Conservation (phyloP, 2,329 filamentous ascomycete species). For the Chaetothyriales sp. region DNA sequence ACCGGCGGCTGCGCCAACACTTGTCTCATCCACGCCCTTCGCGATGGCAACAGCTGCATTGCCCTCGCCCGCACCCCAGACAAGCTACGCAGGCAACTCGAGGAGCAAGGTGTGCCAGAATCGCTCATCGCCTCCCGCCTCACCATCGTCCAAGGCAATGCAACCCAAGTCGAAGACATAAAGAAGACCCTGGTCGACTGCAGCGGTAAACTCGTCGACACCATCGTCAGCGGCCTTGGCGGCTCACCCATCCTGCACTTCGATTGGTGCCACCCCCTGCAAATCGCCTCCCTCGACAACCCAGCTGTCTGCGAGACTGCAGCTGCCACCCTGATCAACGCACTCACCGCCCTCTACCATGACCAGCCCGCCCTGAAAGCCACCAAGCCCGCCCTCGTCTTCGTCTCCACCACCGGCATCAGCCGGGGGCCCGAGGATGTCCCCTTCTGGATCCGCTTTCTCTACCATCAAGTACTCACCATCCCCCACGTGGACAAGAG, state of each 20-base stretch:
- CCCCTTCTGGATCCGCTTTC: conserved; percentile 21
- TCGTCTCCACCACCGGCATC: conserved; percentile 25
- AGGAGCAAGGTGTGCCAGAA: conserved; percentile 26
- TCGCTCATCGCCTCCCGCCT: conserved; percentile 27
- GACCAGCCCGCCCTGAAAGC: conserved; percentile 2
- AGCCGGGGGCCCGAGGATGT: conserved; percentile 17
- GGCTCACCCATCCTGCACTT: conserved; percentile 15
- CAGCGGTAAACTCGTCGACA: conserved; percentile 23
- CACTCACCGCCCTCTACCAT: conserved; percentile 14
- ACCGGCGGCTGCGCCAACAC: conserved; percentile 36
- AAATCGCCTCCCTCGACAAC: conserved; percentile 22
- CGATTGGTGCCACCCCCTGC: conserved; percentile 17
- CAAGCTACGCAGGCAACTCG: conserved; percentile 35
- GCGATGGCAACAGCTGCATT: conserved; percentile 28
- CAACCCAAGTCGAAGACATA: conserved; percentile 30
- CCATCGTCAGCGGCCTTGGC: conserved; percentile 37
- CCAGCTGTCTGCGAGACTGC: conserved; percentile 24
- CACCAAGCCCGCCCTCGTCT: conserved; percentile 18
- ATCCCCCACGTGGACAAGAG: conserved; percentile 25
- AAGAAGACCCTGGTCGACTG: conserved; percentile 25
- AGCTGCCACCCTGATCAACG: conserved; percentile 20
- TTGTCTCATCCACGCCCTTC: conserved; percentile 32
- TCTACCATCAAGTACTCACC: conserved; percentile 23
- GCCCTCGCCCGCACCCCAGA: conserved; percentile 38
- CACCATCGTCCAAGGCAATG: conserved; percentile 36